phyloP scores from a whole-genome alignment of 352 stramenopile species.

The Phytophthora ramorum region DNA sequence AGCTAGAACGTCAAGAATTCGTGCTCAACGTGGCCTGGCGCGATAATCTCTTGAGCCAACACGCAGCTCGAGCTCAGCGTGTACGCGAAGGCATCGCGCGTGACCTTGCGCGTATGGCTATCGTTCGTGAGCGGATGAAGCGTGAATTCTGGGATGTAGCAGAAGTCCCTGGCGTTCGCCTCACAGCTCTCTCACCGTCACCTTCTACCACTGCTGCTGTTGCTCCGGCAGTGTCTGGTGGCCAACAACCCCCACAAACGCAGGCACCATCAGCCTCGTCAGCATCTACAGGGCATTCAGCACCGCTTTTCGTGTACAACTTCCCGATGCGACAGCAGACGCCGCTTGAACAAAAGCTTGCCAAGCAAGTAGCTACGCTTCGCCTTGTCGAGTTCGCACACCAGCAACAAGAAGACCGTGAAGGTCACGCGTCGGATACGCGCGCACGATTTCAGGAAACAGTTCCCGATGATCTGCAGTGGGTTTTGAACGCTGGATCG shows the following conservation, averaged over 20 bases:
- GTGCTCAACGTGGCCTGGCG: slow-evolving; percentile 88
- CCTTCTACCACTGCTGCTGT: neutral
- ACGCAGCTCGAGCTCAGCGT: slow-evolving; percentile 60
- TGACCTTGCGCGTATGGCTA: slow-evolving; percentile 77
- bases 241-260: slow-evolving; percentile 3
- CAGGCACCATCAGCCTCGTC: slow-evolving; percentile 3
- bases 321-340: slow-evolving; percentile 76
- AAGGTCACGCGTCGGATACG: slow-evolving; percentile 21
- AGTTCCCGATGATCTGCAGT: slow-evolving; percentile 59
- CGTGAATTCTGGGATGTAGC: slow-evolving; percentile 92
- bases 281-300: slow-evolving; percentile 10
- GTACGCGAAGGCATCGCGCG: slow-evolving; percentile 71
- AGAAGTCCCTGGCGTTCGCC: slow-evolving; percentile 64
- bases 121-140: slow-evolving; percentile 89
- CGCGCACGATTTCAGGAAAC: slow-evolving; percentile 58
- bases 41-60: slow-evolving; percentile 56
- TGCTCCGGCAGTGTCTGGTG: neutral
- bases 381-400: slow-evolving; percentile 73
- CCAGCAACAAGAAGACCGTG: slow-evolving; percentile 54
- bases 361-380: slow-evolving; percentile 65
- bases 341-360: slow-evolving; percentile 52
- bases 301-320: slow-evolving; percentile 73
- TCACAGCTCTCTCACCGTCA: slow-evolving; percentile 63
- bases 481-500: slow-evolving; percentile 58
- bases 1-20: slow-evolving; percentile 88